These are phyloP conservation scores for Penicillium glabrum DNA, from an alignment of 2,329 filamentous ascomycete genomes.

Conservation along the genomic window DNA sequence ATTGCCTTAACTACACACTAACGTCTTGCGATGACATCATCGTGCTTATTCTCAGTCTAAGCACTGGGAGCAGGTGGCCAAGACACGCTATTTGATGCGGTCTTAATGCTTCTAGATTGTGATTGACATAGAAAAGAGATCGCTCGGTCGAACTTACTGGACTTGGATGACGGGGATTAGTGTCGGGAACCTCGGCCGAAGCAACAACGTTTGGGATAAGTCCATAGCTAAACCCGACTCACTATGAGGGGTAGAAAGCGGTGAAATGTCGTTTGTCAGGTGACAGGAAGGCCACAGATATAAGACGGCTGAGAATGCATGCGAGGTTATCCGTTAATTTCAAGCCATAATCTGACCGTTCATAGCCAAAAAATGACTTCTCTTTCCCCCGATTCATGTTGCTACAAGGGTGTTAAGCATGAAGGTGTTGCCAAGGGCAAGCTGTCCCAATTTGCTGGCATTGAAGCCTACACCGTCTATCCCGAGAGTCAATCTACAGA, in stretches of 20 bases:
- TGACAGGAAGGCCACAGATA: neutral
- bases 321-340: no score
- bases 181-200: neutral
- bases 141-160: neutral
- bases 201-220: neutral
- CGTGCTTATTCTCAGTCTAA: no score
- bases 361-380: neutral
- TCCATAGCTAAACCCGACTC: neutral
- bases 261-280: neutral
- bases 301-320: no score
- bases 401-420: slow-evolving; percentile 1
- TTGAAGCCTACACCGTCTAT: neutral
- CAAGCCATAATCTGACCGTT: no score
- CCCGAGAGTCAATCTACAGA: neutral
- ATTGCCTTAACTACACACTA: no score
- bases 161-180: neutral
- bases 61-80: no score
- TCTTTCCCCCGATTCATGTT: neutral
- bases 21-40: no score
- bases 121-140: neutral
- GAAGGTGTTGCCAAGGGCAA: neutral
- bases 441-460: neutral
- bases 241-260: neutral
- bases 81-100: no score
- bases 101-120: no score